These are phyloP conservation scores for Aquilaria malaccensis DNA, from an alignment of 345 rosid genomes.

Conservation along the genomic window DNA sequence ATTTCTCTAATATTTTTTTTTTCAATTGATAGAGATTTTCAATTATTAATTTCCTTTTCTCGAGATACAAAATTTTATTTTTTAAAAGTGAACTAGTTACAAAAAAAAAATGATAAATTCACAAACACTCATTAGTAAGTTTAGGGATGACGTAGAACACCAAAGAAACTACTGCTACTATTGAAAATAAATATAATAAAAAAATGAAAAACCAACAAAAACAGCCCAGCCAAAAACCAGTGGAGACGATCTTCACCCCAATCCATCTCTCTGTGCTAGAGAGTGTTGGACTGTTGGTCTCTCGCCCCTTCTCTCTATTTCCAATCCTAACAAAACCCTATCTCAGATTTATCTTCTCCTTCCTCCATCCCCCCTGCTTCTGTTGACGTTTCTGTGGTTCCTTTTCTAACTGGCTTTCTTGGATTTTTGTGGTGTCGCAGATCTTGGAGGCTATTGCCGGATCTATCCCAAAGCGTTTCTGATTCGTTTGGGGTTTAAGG, in stretches of 20 bases:
- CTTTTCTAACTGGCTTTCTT: conserved; percentile 28
- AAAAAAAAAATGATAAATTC: background rate
- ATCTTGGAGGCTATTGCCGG: too few relatives aligned
- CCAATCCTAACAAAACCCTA: background rate
- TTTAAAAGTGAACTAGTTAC: too few relatives aligned
- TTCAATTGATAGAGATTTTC: background rate
- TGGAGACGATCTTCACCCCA: conserved; percentile 28
- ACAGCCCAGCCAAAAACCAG: conserved; percentile 14
- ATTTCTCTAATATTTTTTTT: background rate
- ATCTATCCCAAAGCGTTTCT: too few relatives aligned
- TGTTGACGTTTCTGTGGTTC: background rate
- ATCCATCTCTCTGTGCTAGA: conserved; percentile 17
- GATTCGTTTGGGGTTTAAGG: too few relatives aligned
- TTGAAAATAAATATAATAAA: background rate
- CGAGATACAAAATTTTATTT: too few relatives aligned
- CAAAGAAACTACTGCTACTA: too few relatives aligned
- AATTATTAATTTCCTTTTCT: background rate
- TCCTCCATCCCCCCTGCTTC: background rate
- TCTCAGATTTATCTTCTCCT: conserved; percentile 4
- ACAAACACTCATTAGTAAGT: background rate
- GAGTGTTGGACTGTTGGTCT: background rate
- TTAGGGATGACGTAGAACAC: too few relatives aligned
- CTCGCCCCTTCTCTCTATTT: background rate
- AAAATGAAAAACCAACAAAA: background rate
- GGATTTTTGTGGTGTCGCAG: too few relatives aligned